A percentile compares a stretch with the other conserved stretches of the same genome.
Evolutionary conservation across 257 asterid species (phyloP).

Genomic region (Fraxinus pennsylvanica): DNA sequence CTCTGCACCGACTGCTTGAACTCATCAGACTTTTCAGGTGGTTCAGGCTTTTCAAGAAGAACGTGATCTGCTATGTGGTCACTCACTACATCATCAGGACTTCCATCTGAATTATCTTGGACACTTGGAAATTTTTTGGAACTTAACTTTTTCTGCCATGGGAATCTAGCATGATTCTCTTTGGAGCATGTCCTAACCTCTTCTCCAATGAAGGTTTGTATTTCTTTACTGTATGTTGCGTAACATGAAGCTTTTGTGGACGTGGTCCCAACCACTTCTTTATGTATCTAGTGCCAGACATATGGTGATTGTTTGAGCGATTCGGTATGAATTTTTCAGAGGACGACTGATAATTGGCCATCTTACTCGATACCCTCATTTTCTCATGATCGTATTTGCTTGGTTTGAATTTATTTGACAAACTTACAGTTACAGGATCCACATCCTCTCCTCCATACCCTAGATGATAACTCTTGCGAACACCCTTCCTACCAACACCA

Average conservation of each 20-base stretch:
- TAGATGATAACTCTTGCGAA: slow-evolving; percentile 37
- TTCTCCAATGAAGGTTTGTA: slow-evolving; percentile 49
- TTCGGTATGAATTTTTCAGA: slow-evolving; percentile 33
- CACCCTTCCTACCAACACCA: slow-evolving; percentile 42
- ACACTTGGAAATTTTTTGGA: slow-evolving; percentile 21
- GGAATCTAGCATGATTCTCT: slow-evolving; percentile 38
- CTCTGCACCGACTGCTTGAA: slow-evolving; percentile 66
- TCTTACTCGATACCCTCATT: slow-evolving; percentile 25
- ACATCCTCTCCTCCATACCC: slow-evolving; percentile 33
- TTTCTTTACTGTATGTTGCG: slow-evolving; percentile 41
- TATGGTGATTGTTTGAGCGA: slow-evolving; percentile 26
- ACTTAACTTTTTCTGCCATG: slow-evolving; percentile 49
- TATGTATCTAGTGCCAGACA: slow-evolving; percentile 47
- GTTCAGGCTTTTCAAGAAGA: slow-evolving; percentile 46
- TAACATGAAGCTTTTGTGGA: slow-evolving; percentile 47
- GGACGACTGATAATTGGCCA: slow-evolving; percentile 28
- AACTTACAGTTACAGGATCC: slow-evolving; percentile 29
- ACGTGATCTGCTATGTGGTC: slow-evolving; percentile 33
- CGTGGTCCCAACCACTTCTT: slow-evolving; percentile 63
- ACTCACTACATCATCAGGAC: slow-evolving; percentile 38
- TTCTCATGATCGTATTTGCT: slow-evolving; percentile 30
- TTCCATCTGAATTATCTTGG: slow-evolving; percentile 35
- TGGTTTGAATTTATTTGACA: slow-evolving; percentile 36
- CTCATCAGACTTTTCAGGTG: slow-evolving; percentile 64
- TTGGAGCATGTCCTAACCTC: slow-evolving; percentile 54